These are phyloP conservation scores for Fusarium xylarioides DNA, from an alignment of 2,329 filamentous ascomycete genomes.

Conservation along the genomic window DNA sequence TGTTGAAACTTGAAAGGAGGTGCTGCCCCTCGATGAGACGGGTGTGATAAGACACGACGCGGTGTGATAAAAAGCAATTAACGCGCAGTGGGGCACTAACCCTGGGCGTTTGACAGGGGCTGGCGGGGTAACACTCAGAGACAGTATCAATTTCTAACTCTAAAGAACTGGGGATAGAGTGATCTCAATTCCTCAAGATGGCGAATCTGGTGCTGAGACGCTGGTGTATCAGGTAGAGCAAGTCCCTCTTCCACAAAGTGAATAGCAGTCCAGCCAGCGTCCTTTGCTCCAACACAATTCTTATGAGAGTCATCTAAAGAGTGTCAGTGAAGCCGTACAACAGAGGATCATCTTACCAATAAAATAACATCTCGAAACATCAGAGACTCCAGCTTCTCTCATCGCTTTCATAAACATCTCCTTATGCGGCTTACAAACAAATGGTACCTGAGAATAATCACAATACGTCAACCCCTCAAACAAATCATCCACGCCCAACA, in stretches of 20 bases:
- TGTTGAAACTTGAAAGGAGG: neutral
- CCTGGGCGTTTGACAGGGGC: neutral
- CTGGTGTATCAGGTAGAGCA: slow-evolving; percentile 67
- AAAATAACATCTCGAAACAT: slow-evolving; percentile 81
- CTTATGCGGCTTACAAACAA: slow-evolving; percentile 86
- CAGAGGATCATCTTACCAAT: slow-evolving; percentile 70
- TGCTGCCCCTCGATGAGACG: neutral
- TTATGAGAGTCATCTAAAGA: slow-evolving; percentile 80
- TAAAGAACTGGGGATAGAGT: slow-evolving; percentile 87
- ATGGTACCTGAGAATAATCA: slow-evolving; percentile 77
- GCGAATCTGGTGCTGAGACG: slow-evolving; percentile 77
- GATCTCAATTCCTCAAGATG: slow-evolving; percentile 78
- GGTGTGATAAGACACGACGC: neutral
- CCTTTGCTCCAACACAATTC: slow-evolving; percentile 80
- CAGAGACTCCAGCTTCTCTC: slow-evolving; percentile 76
- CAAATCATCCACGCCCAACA: slow-evolving; percentile 84
- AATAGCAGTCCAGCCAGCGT: slow-evolving; percentile 85
- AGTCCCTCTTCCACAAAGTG: slow-evolving; percentile 85
- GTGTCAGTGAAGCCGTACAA: neutral
- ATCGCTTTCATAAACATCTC: slow-evolving; percentile 91
- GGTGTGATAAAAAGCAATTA: neutral
- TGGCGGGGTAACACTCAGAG: neutral
- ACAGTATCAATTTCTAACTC: slow-evolving; percentile 42
- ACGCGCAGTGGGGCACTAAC: neutral
- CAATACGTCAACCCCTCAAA: slow-evolving; percentile 97